Evolutionary conservation across 2,329 filamentous ascomycete species (phyloP).

Genomic region (Phialophora tarda): DNA sequence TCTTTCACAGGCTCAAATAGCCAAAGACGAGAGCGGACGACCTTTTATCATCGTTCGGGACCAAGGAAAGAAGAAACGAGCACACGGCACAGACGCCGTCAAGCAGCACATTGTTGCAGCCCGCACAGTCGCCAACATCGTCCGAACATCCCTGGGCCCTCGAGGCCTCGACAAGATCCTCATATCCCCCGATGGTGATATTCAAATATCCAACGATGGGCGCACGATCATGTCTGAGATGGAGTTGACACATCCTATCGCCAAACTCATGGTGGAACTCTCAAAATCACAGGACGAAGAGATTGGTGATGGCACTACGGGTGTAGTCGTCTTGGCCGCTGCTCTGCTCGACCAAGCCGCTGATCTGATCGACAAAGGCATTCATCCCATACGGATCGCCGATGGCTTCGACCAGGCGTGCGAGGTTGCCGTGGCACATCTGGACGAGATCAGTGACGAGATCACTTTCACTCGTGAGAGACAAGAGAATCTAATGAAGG

Average conservation of each 20-base stretch:
- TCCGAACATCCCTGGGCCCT: constrained; percentile 95
- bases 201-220: constrained; percentile 98
- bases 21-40: constrained; percentile 96
- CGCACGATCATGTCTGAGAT: constrained; percentile 95
- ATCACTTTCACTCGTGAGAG: constrained; percentile 83
- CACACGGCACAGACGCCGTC: constrained; percentile 94
- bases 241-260: constrained; percentile 98
- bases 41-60: constrained; percentile 99
- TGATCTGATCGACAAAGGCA: constrained; percentile 98
- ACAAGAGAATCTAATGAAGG: constrained; percentile 86
- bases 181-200: constrained; percentile 97
- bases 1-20: constrained; percentile 63
- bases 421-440: constrained; percentile 89
- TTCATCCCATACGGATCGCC: constrained; percentile 97
- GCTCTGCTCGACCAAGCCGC: constrained; percentile 95
- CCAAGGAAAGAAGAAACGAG: constrained; percentile 96
- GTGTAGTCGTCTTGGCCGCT: constrained; percentile 93
- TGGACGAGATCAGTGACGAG: constrained; percentile 90
- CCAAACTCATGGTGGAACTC: constrained; percentile 93
- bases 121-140: constrained; percentile 92
- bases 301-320: constrained; percentile 97
- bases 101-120: constrained; percentile 98
- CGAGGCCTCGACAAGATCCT: constrained; percentile 98
- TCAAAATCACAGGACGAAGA: constrained; percentile 99
- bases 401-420: constrained; percentile 98